These are phyloP conservation scores for Sphagnum fallax DNA, from an alignment of 228 moss, liverwort and hornwort genomes.

Conservation along the genomic window DNA sequence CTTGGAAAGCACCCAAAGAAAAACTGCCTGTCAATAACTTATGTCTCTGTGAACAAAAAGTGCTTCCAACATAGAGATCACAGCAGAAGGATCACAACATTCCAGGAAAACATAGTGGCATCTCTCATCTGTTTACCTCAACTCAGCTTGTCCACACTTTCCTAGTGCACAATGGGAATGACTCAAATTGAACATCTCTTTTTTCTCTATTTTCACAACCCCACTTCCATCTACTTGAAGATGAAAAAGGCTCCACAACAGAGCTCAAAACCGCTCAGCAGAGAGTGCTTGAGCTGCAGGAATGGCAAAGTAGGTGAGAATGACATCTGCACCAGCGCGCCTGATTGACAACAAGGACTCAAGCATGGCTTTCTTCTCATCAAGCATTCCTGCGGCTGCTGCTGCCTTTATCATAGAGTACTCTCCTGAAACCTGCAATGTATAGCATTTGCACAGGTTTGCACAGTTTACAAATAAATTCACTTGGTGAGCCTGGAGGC, in stretches of 20 bases:
- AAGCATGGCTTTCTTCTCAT: constrained; percentile 83
- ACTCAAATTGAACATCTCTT: not conserved
- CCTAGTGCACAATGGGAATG: not conserved
- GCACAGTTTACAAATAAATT: not conserved
- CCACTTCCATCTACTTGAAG: not conserved
- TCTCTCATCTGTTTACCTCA: not conserved
- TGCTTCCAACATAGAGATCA: too few species aligned
- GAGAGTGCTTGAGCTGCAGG: constrained; percentile 87
- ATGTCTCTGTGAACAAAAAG: too few species aligned
- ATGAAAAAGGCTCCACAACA: too few species aligned
- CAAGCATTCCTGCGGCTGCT: constrained; percentile 88
- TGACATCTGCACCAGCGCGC: constrained; percentile 93
- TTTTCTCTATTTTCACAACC: not conserved
- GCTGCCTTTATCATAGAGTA: constrained; percentile 97
- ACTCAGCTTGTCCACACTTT: not conserved
- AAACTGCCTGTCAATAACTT: too few species aligned
- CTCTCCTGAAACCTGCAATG: constrained; percentile 85
- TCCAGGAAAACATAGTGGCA: too few species aligned
- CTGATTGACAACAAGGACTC: constrained; percentile 81
- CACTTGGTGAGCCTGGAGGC: too few species aligned
- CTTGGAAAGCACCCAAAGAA: too few species aligned
- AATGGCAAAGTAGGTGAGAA: constrained; percentile 79
- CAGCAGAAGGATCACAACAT: too few species aligned
- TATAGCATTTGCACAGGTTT: not conserved
- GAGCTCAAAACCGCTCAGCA: constrained; percentile 55